Evolutionary conservation across 129 eudicot species (phyloP).

Genomic region (Chrysanthemum seticuspe): DNA sequence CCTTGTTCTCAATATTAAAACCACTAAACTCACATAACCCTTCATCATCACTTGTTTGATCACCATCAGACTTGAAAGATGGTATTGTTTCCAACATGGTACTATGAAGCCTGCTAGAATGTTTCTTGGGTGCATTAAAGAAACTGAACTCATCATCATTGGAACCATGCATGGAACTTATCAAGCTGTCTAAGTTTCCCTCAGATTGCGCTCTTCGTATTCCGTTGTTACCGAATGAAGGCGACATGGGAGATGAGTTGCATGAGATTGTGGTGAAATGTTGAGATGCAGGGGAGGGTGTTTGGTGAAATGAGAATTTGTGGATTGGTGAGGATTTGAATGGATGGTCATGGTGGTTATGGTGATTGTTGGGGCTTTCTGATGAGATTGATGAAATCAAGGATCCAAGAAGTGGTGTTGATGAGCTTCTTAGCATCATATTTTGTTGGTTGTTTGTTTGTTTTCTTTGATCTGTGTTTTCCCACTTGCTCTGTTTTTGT

Average conservation of each 20-base stretch:
- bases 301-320: conserved; percentile 39
- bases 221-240: conserved; percentile 25
- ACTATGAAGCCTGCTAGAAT: conserved; percentile 30
- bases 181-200: conserved; percentile 64
- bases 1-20: conserved; percentile 20
- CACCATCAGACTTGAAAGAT: conserved; percentile 39
- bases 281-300: conserved; percentile 30
- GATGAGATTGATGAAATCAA: conserved; percentile 57
- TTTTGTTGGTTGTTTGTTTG: neutral
- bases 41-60: conserved; percentile 37
- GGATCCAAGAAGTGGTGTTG: conserved; percentile 87
- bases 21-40: neutral
- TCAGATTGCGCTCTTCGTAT: conserved; percentile 68
- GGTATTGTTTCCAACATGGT: conserved; percentile 66
- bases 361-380: conserved; percentile 51
- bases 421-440: conserved; percentile 81
- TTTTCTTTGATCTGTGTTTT: conserved; percentile 5
- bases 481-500: conserved; percentile 17
- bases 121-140: conserved; percentile 35
- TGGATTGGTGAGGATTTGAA: conserved; percentile 37
- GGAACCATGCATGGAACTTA: neutral
- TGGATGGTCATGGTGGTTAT: conserved; percentile 35
- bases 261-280: conserved; percentile 40
- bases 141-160: conserved; percentile 42
- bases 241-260: conserved; percentile 46